A percentile compares a stretch with the other conserved stretches of the same genome.
Evolutionary conservation across 1,139 yeast species (phyloP).

Genomic region (Taphrina pruni): DNA sequence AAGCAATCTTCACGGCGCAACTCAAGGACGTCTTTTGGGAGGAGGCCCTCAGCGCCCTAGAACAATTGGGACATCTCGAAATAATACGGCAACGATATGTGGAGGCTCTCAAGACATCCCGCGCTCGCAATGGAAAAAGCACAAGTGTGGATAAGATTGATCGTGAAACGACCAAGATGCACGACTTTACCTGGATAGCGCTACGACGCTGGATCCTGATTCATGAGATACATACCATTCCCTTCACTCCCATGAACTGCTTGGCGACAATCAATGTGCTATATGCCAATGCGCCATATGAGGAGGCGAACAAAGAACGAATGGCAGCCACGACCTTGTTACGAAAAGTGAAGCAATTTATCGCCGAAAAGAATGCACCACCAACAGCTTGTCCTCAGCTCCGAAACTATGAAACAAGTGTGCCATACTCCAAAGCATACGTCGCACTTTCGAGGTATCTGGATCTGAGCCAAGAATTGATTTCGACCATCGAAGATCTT

Average conservation of each 20-base stretch:
- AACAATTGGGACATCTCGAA: constrained; percentile 25
- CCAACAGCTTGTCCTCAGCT: constrained; percentile 4
- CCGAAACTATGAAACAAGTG: constrained; percentile 5
- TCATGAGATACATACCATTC: constrained; percentile 2
- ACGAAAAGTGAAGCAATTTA: constrained; percentile 5
- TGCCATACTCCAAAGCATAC: constrained; percentile 16
- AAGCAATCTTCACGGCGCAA: constrained; percentile 14
- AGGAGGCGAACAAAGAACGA: not conserved
- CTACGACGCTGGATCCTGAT: constrained; percentile 31
- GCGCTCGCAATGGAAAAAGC: not conserved
- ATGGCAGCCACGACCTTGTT: constrained; percentile 7
- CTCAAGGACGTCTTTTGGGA: constrained; percentile 13
- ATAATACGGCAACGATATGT: constrained; percentile 1
- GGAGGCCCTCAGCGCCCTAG: constrained; percentile 15
- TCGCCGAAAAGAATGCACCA: not conserved
- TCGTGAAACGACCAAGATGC: constrained; percentile 11
- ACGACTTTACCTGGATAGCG: constrained; percentile 17
- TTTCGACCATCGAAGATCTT: constrained; percentile 17
- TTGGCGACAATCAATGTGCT: constrained; percentile 13
- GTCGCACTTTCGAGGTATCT: constrained; percentile 25
- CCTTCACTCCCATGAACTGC: constrained; percentile 23
- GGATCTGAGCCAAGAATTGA: constrained; percentile 10
- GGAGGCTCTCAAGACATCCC: not conserved
- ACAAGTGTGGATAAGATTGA: constrained; percentile 9
- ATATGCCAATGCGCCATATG: not conserved